Percentiles rank a stretch among this genome's conserved stretches.
These are phyloP conservation scores for Spinellus fusiger DNA, from an alignment of 192 early-diverging fungal species.

Conservation along the genomic window DNA sequence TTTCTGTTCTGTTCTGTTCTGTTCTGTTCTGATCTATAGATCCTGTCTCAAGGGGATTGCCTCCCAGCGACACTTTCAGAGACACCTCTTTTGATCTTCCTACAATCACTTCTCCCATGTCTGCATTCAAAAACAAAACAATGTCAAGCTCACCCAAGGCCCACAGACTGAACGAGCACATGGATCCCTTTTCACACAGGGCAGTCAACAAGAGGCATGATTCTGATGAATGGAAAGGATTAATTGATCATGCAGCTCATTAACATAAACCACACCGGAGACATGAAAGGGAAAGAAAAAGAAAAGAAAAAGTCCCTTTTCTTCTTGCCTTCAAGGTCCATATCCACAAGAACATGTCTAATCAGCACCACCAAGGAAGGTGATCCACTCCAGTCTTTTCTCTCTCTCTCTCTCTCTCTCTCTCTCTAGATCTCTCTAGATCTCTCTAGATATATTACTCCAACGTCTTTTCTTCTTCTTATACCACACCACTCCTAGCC, in stretches of 20 bases:
- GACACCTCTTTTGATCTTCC: neutral
- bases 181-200: neutral
- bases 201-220: slow-evolving; percentile 3
- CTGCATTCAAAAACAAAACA: neutral
- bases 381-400: too few species aligned
- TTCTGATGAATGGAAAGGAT: slow-evolving; percentile 7
- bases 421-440: too few species aligned
- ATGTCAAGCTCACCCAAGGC: neutral
- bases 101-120: neutral
- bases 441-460: neutral
- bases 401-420: too few species aligned
- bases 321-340: too few species aligned
- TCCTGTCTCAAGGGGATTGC: neutral
- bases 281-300: neutral
- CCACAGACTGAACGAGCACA: slow-evolving; percentile 9
- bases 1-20: too few species aligned
- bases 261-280: neutral
- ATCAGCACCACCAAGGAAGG: too few species aligned
- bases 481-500: too few species aligned
- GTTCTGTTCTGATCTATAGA: too few species aligned
- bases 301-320: neutral
- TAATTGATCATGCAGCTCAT: slow-evolving; percentile 3
- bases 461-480: neutral
- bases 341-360: too few species aligned
- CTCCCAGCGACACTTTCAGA: neutral